phyloP scores from a whole-genome alignment of 2,329 filamentous ascomycete species.

The Colletotrichum chlorophyti region DNA sequence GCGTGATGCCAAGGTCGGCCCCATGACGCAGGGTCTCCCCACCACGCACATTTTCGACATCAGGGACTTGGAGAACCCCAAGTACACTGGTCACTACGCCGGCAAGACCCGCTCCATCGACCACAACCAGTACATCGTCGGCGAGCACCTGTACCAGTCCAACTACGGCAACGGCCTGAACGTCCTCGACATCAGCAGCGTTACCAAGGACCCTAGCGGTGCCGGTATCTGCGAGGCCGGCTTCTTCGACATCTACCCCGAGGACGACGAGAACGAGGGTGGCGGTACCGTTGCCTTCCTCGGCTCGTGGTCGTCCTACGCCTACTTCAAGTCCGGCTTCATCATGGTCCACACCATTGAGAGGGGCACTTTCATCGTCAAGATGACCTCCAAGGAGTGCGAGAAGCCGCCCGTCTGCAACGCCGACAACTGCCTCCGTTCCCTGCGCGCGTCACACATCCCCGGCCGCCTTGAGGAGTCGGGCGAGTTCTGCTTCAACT shows the following conservation, averaged over 20 bases:
- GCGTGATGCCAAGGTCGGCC: constrained; percentile 43
- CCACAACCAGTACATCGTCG: constrained; percentile 51
- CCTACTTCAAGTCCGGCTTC: constrained; percentile 32
- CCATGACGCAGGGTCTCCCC: constrained; percentile 47
- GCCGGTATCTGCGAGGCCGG: constrained; percentile 48
- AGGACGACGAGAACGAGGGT: constrained; percentile 31
- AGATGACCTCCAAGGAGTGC: constrained; percentile 32
- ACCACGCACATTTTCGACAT: constrained; percentile 57
- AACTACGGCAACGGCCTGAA: constrained; percentile 52
- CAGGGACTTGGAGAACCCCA: constrained; percentile 45
- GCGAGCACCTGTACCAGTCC: constrained; percentile 50
- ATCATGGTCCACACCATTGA: constrained; percentile 33
- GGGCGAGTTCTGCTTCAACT: constrained; percentile 30
- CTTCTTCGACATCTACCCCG: constrained; percentile 54
- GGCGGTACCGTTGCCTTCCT: constrained; percentile 31
- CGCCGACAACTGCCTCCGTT: constrained; percentile 33
- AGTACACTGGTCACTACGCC: constrained; percentile 48
- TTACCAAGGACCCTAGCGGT: constrained; percentile 43
- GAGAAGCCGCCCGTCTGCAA: constrained; percentile 25
- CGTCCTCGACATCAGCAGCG: constrained; percentile 39
- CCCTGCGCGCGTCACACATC: constrained; percentile 28
- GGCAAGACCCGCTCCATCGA: constrained; percentile 38
- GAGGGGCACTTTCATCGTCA: constrained; percentile 32
- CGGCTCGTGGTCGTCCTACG: constrained; percentile 32
- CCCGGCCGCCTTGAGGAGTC: constrained; percentile 31